A percentile compares a stretch with the other conserved stretches of the same genome.
Conservation (phyloP, 73 alveolate genomes). For the Paramecium sonneborni region DNA sequence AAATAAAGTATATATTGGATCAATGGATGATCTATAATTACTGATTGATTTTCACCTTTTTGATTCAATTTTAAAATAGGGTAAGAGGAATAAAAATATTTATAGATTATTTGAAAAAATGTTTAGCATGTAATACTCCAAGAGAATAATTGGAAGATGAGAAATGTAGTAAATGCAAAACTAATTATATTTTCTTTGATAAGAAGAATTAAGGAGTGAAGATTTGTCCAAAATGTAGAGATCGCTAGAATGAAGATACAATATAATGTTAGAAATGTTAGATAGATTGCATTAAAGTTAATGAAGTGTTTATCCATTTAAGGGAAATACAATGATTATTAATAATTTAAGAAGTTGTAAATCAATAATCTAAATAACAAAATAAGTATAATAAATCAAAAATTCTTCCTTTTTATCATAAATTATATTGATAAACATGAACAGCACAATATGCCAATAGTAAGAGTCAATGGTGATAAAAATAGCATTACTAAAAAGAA, state of each 20-base stretch:
- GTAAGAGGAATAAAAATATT: background rate
- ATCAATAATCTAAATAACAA: background rate
- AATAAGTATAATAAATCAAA: background rate
- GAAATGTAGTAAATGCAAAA: background rate
- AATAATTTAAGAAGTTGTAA: background rate
- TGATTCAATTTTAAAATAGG: background rate
- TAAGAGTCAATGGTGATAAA: slow-evolving; percentile 17
- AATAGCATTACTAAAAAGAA: background rate
- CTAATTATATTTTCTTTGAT: background rate
- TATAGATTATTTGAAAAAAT: background rate
- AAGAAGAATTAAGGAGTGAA: background rate
- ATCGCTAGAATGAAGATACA: background rate
- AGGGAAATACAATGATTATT: background rate
- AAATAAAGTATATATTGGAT: background rate
- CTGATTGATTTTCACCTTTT: background rate
- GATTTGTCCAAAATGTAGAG: background rate
- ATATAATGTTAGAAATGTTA: background rate
- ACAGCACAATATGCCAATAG: background rate
- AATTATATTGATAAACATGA: background rate
- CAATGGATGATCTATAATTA: background rate
- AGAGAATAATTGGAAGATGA: background rate
- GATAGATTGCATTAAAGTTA: background rate
- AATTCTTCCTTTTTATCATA: background rate
- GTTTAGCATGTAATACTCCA: background rate
- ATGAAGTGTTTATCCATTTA: background rate